Base-by-base conservation (phyloP, 805 yeast species). In the Saturnispora silvae region DNA sequence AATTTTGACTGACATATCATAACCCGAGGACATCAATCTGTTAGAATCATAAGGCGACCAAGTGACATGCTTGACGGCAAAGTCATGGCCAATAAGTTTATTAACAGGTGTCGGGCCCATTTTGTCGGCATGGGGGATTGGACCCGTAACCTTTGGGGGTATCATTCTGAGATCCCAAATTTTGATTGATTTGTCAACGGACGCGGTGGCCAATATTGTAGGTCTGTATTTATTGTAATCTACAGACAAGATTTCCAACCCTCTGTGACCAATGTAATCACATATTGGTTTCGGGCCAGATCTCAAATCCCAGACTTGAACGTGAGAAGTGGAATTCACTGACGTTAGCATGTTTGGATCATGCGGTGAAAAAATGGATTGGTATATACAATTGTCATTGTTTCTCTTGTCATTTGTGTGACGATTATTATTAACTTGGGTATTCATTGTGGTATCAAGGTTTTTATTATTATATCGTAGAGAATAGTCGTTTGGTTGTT, bases 151-250 rank as follows among this genome's bases (percentile, higher is more conserved):
- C 7, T 10, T 29, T 6, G 26, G 31, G 7, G 61, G 48, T 4
- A 79, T 66, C 78, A 77, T 80, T 43, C 97, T 67, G 32, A 83
- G 56, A 54, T 89, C 98, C 96, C 96, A 89, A 4, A 86, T 64
- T 44, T 84, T 72, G 31, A 87, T 72, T 17, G 77, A 62, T 51
- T 82, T 82, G 54, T 89, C 97, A 7, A 89, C 94, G n/a, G 96
- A 94, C 3, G 84, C 92, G 0, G 94, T 75, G 4, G 95, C 95
- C 4, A 89, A 61, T 0, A 85, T 71, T 2, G 78, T 69, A 2
- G 85, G 70, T 50, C 84, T 68, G 57, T 92, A 89, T 55, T 87
- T 87, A 60, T 89, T 92, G 78, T 86, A 87, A 63, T 89, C 97
- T 42, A 86, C 72, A 3, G 81, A 63, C 33, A 92, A 64, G 7